Base-by-base conservation (phyloP, 1,284 basidiomycete species). In the Grifola frondosa region DNA sequence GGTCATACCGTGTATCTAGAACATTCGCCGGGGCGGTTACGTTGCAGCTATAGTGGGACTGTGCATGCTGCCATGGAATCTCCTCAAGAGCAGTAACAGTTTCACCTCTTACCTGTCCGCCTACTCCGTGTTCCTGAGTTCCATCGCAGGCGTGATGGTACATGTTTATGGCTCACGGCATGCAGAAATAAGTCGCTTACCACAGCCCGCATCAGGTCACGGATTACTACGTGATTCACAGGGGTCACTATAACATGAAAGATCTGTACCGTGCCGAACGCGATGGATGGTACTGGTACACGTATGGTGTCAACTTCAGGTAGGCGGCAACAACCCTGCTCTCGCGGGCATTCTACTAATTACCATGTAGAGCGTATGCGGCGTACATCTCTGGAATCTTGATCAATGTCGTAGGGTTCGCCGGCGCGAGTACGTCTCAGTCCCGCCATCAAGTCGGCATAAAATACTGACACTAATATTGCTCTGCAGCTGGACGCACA, bases 61-160 rank as follows among this genome's bases (percentile, higher is more conserved):
- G 30, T 77, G 72, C 62, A 88, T 90, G 71, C 73, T 80, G 30
- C 88, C 89, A 1, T 94, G 91, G 90, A 81, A 88, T 56, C 69
- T 93, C 22, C 74, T 91, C 53, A 84, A 84, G 61, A 79, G 73
- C 50, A 85, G 81, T 60, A 88, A 83, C 59, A 78, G 72, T 48
- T 93, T 94, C 67, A 82, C 86, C 13, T 84, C 84, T 24, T 94
- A 94, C 65, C 79, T 94, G 13, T 87, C 86, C 11, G 84, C 88
- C 2, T 93, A 90, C 65, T 85, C 84, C 19, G 86, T 91, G 43
- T 90, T 90, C 70, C 66, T 91, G 24, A 87, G 84, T 36, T 89
- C 87, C 19, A 86, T 92, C 53, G 84, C 81, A 17, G 88, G 87
- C 10, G 87, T 89, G n/a, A 87, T 90, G 83, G 80, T 81, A 33